Percentiles rank a stretch among this genome's conserved stretches.
These are phyloP conservation scores for Blastomyces percursus DNA, from an alignment of 2,329 filamentous ascomycete genomes.

Conservation along the genomic window DNA sequence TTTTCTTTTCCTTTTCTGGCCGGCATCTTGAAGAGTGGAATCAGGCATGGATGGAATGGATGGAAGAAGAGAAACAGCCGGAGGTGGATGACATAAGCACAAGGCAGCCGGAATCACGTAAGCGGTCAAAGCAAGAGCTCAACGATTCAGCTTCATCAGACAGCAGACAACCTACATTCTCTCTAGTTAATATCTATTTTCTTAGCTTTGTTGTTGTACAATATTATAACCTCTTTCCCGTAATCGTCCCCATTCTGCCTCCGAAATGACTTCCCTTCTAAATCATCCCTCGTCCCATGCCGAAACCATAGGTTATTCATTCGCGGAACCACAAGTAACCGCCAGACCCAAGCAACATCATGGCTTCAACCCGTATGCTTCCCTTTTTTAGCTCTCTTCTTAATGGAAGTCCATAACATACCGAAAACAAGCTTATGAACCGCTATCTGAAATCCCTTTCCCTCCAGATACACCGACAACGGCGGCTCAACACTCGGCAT, in stretches of 20 bases:
- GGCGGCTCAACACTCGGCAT: constrained; percentile 94
- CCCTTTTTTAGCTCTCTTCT: background rate
- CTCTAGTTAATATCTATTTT: background rate
- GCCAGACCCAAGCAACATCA: constrained; percentile 53
- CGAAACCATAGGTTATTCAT: constrained; percentile 50
- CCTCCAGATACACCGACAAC: constrained; percentile 74
- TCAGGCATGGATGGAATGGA: too few relatives aligned
- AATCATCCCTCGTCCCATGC: constrained; percentile 38
- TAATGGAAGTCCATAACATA: background rate
- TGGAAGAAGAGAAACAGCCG: too few relatives aligned
- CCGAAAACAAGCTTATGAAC: background rate
- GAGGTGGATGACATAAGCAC: background rate
- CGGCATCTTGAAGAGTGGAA: too few relatives aligned
- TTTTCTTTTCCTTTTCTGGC: too few relatives aligned
- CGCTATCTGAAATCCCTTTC: background rate
- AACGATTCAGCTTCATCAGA: background rate
- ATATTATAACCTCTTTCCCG: background rate
- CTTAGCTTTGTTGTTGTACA: background rate
- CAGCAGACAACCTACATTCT: background rate
- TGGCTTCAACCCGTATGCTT: constrained; percentile 77
- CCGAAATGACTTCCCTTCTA: constrained; percentile 46
- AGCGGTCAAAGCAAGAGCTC: background rate
- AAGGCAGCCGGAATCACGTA: background rate
- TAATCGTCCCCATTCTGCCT: background rate
- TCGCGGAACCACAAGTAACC: constrained; percentile 39